Conservation (phyloP, 441 rosid genomes). For the Daphne laureola region DNA sequence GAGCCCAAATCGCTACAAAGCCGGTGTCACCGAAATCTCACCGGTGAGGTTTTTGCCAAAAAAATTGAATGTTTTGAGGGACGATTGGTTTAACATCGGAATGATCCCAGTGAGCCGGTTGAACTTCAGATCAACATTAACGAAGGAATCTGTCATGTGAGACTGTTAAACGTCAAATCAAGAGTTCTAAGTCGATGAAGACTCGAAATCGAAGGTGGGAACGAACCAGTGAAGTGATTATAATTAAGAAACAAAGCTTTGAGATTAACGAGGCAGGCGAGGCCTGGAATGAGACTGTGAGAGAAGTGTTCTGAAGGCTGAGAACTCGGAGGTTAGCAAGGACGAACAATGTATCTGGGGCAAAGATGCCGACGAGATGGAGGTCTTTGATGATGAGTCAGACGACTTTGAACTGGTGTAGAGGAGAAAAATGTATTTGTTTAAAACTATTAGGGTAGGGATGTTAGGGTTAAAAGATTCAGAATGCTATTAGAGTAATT, state of each 20-base stretch:
- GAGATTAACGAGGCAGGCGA: constrained; percentile 59
- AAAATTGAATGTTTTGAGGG: constrained; percentile 54
- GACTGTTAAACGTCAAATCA: constrained; percentile 53
- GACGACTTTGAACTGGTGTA: constrained; percentile 44
- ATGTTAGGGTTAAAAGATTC: too few relatives aligned
- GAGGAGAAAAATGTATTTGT: too few relatives aligned
- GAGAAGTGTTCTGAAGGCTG: constrained; percentile 67
- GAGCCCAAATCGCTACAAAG: constrained; percentile 45
- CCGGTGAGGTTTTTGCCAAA: constrained; percentile 74
- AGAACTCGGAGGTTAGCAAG: constrained; percentile 89
- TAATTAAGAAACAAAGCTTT: constrained; percentile 60
- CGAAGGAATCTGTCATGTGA: constrained; percentile 56
- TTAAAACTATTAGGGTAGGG: too few relatives aligned
- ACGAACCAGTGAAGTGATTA: constrained; percentile 58
- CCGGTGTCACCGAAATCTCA: constrained; percentile 58
- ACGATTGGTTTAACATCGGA: constrained; percentile 73
- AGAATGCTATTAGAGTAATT: too few relatives aligned
- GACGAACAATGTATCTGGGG: constrained; percentile 47
- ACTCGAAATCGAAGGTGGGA: constrained; percentile 48
- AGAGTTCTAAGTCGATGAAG: constrained; percentile 62
- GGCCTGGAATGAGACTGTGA: constrained; percentile 64
- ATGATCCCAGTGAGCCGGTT: constrained; percentile 58
- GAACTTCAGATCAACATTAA: constrained; percentile 36
- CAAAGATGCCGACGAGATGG: constrained; percentile 57
- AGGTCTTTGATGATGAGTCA: constrained; percentile 49